Conservation (phyloP, 2,329 filamentous ascomycete genomes). For the Epichloe hybrida region DNA sequence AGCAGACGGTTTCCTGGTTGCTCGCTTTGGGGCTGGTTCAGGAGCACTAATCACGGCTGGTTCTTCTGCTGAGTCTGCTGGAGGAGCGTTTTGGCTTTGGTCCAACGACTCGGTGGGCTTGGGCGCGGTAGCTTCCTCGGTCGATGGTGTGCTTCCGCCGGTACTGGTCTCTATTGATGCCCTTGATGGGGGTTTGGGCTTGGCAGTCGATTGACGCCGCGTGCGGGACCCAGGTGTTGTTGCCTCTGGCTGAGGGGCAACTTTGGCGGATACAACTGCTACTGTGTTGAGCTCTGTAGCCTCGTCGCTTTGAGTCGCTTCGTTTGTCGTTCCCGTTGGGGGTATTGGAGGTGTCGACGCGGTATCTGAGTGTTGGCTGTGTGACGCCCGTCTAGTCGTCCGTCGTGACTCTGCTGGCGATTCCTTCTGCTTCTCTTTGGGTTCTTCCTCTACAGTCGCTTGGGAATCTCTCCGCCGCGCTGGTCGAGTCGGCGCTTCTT, state of each 20-base stretch:
- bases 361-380: slow-evolving; percentile 2
- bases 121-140: neutral
- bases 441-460: neutral
- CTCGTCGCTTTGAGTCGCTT: neutral
- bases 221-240: neutral
- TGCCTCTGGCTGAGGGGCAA: neutral
- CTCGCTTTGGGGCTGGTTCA: slow-evolving; percentile 5
- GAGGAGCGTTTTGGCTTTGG: neutral
- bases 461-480: neutral
- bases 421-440: neutral
- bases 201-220: neutral
- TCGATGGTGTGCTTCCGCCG: neutral
- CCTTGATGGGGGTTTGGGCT: neutral
- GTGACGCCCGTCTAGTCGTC: slow-evolving; percentile 1
- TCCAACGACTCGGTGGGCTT: neutral
- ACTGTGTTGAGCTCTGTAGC: neutral
- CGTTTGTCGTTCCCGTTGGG: neutral
- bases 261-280: neutral
- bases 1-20: slow-evolving; percentile 7
- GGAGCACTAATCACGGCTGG: slow-evolving; percentile 5
- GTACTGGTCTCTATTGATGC: slow-evolving; percentile 1
- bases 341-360: neutral
- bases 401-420: neutral
- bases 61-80: neutral
- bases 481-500: neutral